These are phyloP conservation scores for Paracorniculantispora psalliotae DNA, from an alignment of 2,329 filamentous ascomycete species.

Conservation along the genomic window DNA sequence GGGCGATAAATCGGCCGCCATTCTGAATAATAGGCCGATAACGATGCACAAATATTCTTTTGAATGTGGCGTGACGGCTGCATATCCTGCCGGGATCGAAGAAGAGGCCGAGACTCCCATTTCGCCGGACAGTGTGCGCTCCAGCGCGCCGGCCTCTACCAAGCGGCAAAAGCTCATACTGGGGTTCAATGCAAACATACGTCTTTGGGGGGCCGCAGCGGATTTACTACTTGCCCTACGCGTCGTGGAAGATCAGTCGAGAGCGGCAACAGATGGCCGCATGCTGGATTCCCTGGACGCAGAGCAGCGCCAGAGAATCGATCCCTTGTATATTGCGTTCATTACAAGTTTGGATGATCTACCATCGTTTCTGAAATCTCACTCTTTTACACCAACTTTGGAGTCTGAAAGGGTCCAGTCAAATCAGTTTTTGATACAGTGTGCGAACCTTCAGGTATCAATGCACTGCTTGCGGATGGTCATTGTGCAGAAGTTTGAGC, in stretches of 20 bases:
- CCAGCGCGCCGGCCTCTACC: constrained; percentile 13
- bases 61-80: constrained; percentile 34
- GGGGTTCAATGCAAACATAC: constrained; percentile 39
- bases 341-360: constrained; percentile 36
- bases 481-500: constrained; percentile 33
- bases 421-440: constrained; percentile 34
- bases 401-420: constrained; percentile 20
- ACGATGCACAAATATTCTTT: constrained; percentile 40
- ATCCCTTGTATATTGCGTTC: constrained; percentile 34
- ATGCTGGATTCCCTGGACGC: constrained; percentile 15
- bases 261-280: background rate
- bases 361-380: constrained; percentile 31
- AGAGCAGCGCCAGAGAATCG: constrained; percentile 28
- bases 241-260: constrained; percentile 24
- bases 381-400: constrained; percentile 18
- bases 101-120: constrained; percentile 19
- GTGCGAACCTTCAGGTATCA: constrained; percentile 36
- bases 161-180: constrained; percentile 23
- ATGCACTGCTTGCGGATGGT: constrained; percentile 38
- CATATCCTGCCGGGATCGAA: constrained; percentile 29
- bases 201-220: constrained; percentile 36
- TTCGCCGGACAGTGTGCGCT: constrained; percentile 13
- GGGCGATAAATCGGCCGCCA: constrained; percentile 35
- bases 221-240: constrained; percentile 34
- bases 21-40: constrained; percentile 37